These are phyloP conservation scores for Vitis labrusca DNA, from an alignment of 164 flowering plant genomes.

Conservation along the genomic window DNA sequence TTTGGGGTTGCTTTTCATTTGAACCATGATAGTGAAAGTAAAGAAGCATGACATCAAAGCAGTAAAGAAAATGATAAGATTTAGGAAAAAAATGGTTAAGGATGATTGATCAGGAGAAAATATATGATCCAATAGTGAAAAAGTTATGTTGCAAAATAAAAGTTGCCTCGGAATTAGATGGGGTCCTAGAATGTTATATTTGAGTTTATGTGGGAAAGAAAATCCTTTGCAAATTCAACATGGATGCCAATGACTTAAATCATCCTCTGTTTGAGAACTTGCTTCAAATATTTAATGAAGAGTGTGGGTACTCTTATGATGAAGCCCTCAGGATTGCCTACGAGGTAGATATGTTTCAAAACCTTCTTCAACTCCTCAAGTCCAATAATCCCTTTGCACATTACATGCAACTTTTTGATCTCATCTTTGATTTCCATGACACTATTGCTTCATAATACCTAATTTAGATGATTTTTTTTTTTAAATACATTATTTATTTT, in stretches of 20 bases:
- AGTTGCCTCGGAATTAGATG: conserved; percentile 17
- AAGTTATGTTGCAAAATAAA: conserved; percentile 16
- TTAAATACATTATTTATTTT: no score
- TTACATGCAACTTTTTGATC: conserved; percentile 36
- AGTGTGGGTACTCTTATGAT: conserved; percentile 37
- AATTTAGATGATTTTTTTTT: no score
- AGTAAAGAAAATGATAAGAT: no score
- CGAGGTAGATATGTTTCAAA: conserved; percentile 30
- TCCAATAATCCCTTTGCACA: conserved; percentile 32
- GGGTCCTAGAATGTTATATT: conserved; percentile 29
- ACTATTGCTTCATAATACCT: neutral
- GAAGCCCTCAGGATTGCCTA: conserved; percentile 44
- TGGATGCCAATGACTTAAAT: conserved; percentile 39
- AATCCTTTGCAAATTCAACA: conserved; percentile 27
- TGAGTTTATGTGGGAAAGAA: conserved; percentile 36
- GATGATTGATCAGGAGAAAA: conserved; percentile 5
- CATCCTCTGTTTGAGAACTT: conserved; percentile 37
- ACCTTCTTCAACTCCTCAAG: conserved; percentile 30
- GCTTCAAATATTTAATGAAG: conserved; percentile 33
- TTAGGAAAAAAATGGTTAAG: neutral
- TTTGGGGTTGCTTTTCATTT: no score
- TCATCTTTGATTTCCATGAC: conserved; percentile 25
- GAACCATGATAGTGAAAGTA: no score
- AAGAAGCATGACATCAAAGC: no score
- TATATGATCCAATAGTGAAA: conserved; percentile 10